Conservation (phyloP, 208 protist species). For the Strigomonas galati region DNA sequence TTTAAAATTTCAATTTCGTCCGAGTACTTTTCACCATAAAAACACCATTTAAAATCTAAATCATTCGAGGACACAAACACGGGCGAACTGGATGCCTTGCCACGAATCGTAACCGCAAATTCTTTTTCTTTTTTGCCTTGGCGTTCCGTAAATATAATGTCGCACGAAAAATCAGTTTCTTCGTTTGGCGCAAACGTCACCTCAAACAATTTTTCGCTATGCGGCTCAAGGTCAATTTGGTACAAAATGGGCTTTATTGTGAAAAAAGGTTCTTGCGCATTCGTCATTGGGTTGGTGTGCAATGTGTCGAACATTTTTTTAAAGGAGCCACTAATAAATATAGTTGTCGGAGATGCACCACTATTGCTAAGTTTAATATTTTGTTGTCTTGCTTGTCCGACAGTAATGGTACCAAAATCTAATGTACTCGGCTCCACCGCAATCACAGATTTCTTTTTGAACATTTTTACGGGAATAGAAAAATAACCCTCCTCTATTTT, state of each 20-base stretch:
- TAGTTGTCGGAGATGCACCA: constrained; percentile 51
- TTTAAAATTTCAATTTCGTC: constrained; percentile 63
- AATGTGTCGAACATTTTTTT: constrained; percentile 53
- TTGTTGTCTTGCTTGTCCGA: constrained; percentile 50
- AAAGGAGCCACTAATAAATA: constrained; percentile 57
- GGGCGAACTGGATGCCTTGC: constrained; percentile 48
- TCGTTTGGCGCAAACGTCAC: constrained; percentile 51
- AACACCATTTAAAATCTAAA: constrained; percentile 76
- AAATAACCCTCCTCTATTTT: constrained; percentile 66
- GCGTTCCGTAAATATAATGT: constrained; percentile 53
- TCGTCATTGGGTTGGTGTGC: constrained; percentile 38
- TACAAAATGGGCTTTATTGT: constrained; percentile 45
- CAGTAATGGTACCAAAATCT: constrained; percentile 75
- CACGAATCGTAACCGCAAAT: constrained; percentile 38
- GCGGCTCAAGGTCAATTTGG: constrained; percentile 43
- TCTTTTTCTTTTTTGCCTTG: constrained; percentile 12
- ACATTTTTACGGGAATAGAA: constrained; percentile 48
- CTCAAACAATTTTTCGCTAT: constrained; percentile 38
- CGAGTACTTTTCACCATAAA: constrained; percentile 69
- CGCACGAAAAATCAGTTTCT: constrained; percentile 27
- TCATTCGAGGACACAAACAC: constrained; percentile 60
- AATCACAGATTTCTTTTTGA: constrained; percentile 46
- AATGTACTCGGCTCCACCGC: constrained; percentile 33
- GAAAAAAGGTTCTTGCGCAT: constrained; percentile 31
- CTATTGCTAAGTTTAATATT: constrained; percentile 66